These are phyloP conservation scores for Coniella lustricola DNA, from an alignment of 2,329 filamentous ascomycete species.

Conservation along the genomic window DNA sequence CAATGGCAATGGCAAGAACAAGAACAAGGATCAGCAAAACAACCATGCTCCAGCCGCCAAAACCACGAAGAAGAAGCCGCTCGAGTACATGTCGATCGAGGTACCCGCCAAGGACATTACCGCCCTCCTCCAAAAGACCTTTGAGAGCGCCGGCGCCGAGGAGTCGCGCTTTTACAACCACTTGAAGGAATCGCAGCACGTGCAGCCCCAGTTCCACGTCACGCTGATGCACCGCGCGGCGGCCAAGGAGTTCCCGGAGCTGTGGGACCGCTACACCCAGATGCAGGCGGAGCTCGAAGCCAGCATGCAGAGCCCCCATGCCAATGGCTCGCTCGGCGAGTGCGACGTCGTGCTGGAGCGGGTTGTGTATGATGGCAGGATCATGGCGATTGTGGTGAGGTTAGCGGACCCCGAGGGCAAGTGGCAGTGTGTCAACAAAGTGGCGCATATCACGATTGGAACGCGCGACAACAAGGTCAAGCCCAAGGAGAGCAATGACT, in stretches of 20 bases:
- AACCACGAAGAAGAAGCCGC: constrained; percentile 37
- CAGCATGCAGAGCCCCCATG: constrained; percentile 27
- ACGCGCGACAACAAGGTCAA: constrained; percentile 70
- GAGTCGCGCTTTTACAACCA: constrained; percentile 66
- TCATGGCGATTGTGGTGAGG: constrained; percentile 89
- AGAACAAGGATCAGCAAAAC: constrained; percentile 30
- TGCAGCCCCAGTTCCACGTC: constrained; percentile 86
- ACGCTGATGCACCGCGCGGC: constrained; percentile 80
- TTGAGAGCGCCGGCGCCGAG: constrained; percentile 46
- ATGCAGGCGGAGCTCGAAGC: constrained; percentile 44
- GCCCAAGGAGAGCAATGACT: constrained; percentile 87
- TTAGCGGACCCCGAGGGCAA: constrained; percentile 49
- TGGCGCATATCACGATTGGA: constrained; percentile 86
- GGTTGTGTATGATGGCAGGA: constrained; percentile 74
- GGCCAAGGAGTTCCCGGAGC: constrained; percentile 51
- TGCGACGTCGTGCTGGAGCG: constrained; percentile 59
- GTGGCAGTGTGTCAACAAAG: constrained; percentile 67
- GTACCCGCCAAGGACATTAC: constrained; percentile 37
- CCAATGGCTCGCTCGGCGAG: constrained; percentile 51
- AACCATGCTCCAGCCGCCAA: constrained; percentile 21
- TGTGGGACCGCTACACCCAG: constrained; percentile 70
- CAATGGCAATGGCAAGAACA: constrained; percentile 37
- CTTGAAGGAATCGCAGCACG: constrained; percentile 63
- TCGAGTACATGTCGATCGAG: constrained; percentile 52
- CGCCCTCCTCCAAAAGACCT: constrained; percentile 60